These are phyloP conservation scores for Zymoseptoria ardabiliae DNA, from an alignment of 2,329 filamentous ascomycete genomes.

Conservation along the genomic window DNA sequence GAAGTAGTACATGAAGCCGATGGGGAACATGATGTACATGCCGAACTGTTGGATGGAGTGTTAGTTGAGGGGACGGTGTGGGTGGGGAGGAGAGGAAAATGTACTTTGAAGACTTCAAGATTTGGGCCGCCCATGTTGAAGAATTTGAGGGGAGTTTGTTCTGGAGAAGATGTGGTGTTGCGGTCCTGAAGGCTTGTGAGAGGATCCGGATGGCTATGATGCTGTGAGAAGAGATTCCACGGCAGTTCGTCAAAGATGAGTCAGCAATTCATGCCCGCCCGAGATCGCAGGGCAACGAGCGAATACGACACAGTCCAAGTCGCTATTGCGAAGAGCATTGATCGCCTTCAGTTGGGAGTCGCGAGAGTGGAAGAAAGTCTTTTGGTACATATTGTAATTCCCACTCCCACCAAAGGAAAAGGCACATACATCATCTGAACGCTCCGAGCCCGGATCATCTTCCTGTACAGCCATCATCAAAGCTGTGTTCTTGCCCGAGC, in stretches of 20 bases:
- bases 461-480: slow-evolving; percentile 3
- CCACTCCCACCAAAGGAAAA: not conserved
- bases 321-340: too few species aligned
- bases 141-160: not conserved
- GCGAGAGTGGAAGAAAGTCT: too few species aligned
- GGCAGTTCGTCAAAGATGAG: too few species aligned
- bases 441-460: not conserved
- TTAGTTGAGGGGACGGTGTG: not conserved
- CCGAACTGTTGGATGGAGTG: slow-evolving; percentile 60
- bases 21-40: slow-evolving; percentile 98
- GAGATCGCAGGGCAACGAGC: too few species aligned
- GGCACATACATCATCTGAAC: not conserved
- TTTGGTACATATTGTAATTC: not conserved
- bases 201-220: slow-evolving; percentile 7
- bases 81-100: not conserved
- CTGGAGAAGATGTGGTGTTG: not conserved
- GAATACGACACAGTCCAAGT: too few species aligned
- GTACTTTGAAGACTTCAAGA: slow-evolving; percentile 89
- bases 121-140: slow-evolving; percentile 69
- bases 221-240: not conserved
- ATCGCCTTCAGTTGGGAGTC: too few species aligned
- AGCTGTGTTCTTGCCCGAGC: slow-evolving; percentile 6
- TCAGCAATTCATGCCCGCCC: not conserved
- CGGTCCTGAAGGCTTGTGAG: not conserved
- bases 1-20: slow-evolving; percentile 99